phyloP scores from a whole-genome alignment of 768 basidiomycete species.

The Kwoniella sp. region DNA sequence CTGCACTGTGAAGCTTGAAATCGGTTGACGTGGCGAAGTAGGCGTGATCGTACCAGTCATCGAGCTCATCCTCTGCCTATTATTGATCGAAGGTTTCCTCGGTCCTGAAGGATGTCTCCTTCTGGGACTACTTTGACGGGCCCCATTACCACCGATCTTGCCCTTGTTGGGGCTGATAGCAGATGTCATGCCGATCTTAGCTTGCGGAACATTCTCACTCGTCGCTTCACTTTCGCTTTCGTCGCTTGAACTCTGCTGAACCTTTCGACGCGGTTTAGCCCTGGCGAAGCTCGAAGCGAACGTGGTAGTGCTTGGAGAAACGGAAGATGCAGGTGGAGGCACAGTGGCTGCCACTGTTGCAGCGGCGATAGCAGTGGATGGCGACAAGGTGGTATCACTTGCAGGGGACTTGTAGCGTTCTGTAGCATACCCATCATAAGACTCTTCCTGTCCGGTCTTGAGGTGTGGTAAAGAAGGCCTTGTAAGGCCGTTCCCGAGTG shows the following conservation, averaged over 20 bases:
- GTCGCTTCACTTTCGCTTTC: constrained; percentile 21
- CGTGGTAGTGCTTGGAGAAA: not conserved
- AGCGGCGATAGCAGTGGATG: not conserved
- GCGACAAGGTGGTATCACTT: constrained; percentile 20
- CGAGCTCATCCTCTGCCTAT: constrained; percentile 9
- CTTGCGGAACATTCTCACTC: not conserved
- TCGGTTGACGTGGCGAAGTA: not conserved
- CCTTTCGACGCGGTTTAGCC: constrained; percentile 2
- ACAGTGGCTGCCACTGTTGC: not conserved
- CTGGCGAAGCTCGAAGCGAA: constrained; percentile 14
- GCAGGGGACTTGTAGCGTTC: constrained; percentile 13
- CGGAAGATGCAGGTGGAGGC: not conserved
- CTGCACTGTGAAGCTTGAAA: not conserved
- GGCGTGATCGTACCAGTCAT: constrained; percentile 3
- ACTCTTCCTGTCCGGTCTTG: not conserved
- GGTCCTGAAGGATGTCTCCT: constrained; percentile 15
- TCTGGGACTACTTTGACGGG: not conserved
- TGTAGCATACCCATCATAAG: constrained; percentile 3
- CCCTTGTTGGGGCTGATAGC: not conserved
- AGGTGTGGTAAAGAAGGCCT: constrained; percentile 1
- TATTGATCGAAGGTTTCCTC: constrained; percentile 13
- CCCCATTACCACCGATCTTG: not conserved
- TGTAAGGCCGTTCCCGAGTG: not conserved
- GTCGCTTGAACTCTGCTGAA: constrained; percentile 7
- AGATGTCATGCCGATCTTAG: not conserved